phyloP scores from a whole-genome alignment of 2,329 filamentous ascomycete species.

The Aspergillus fijiensis region DNA sequence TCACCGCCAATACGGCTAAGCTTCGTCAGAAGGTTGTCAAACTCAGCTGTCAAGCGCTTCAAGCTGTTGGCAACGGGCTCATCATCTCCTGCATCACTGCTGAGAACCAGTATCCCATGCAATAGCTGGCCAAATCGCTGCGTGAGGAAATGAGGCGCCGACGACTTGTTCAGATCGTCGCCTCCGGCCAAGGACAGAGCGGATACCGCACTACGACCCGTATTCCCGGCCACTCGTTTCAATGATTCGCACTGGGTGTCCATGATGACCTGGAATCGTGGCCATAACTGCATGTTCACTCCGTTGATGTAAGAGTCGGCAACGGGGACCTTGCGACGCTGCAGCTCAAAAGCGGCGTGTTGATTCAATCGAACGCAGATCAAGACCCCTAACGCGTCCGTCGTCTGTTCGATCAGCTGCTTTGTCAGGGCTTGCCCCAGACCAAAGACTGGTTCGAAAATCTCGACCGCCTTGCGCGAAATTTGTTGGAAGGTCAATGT shows the following conservation, averaged over 20 bases:
- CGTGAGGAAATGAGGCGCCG: slow-evolving; percentile 83
- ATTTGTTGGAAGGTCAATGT: slow-evolving; percentile 74
- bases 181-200: slow-evolving; percentile 54
- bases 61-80: slow-evolving; percentile 86
- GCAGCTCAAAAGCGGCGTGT: slow-evolving; percentile 88
- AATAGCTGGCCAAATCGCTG: slow-evolving; percentile 94
- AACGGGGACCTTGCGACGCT: slow-evolving; percentile 84
- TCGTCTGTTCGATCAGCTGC: slow-evolving; percentile 70
- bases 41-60: slow-evolving; percentile 72
- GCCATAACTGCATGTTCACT: slow-evolving; percentile 95
- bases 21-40: slow-evolving; percentile 78
- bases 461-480: slow-evolving; percentile 78
- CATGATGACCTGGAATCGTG: slow-evolving; percentile 90
- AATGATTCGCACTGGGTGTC: slow-evolving; percentile 89
- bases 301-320: slow-evolving; percentile 91
- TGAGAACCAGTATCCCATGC: slow-evolving; percentile 78
- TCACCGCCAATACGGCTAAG: slow-evolving; percentile 75
- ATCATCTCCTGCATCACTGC: slow-evolving; percentile 87
- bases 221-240: slow-evolving; percentile 54
- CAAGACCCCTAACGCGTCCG: slow-evolving; percentile 81
- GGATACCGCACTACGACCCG: slow-evolving; percentile 52
- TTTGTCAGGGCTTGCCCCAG: slow-evolving; percentile 77
- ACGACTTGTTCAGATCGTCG: slow-evolving; percentile 44
- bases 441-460: slow-evolving; percentile 87
- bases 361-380: slow-evolving; percentile 94